These are phyloP conservation scores for Coniochaeta sp. DNA, from an alignment of 2,329 filamentous ascomycete species.

Conservation along the genomic window DNA sequence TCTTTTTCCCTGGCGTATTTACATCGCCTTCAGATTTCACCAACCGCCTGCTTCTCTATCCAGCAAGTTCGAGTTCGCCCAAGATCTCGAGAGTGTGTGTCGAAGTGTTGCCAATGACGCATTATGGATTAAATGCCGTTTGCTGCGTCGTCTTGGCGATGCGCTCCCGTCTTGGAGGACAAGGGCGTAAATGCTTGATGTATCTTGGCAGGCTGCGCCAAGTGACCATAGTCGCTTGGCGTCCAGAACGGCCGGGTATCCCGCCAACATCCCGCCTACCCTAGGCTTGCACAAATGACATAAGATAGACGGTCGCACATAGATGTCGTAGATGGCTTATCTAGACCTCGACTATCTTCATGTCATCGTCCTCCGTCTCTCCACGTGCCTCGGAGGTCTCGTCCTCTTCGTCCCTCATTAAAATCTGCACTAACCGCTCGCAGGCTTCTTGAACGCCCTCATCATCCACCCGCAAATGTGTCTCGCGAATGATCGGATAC, in stretches of 20 bases:
- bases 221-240: neutral
- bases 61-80: neutral
- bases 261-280: too few relatives aligned
- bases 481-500: slow-evolving; percentile 84
- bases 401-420: slow-evolving; percentile 64
- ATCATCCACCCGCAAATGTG: slow-evolving; percentile 69
- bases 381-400: slow-evolving; percentile 35
- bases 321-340: neutral
- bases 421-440: slow-evolving; percentile 81
- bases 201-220: neutral
- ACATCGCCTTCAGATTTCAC: neutral
- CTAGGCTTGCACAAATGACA: neutral
- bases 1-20: neutral
- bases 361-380: slow-evolving; percentile 40
- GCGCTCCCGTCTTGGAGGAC: neutral
- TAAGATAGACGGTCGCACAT: neutral
- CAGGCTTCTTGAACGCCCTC: slow-evolving; percentile 78
- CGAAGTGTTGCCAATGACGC: neutral
- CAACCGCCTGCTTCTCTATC: neutral
- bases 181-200: neutral
- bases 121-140: neutral
- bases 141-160: neutral
- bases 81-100: neutral
- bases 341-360: slow-evolving; percentile 47
- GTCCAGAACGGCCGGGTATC: neutral